Percentiles rank a stretch among this genome's conserved stretches.
phyloP scores from a whole-genome alignment of 257 asterid genomes.

The Capsicum chinense region DNA sequence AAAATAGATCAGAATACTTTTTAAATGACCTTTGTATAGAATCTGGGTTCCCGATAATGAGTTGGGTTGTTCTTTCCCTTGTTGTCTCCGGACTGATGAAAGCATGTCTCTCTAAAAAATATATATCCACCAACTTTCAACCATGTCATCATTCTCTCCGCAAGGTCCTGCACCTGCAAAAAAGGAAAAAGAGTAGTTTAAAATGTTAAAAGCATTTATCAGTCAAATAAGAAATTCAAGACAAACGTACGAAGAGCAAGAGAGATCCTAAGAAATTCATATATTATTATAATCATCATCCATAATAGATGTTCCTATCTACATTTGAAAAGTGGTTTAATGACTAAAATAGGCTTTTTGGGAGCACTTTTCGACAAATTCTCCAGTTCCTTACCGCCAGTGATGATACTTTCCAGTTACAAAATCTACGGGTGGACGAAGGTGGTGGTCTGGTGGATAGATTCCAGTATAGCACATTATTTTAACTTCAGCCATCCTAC shows the following conservation, averaged over 20 bases:
- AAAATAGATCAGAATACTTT: neutral
- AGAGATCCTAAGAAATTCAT: neutral
- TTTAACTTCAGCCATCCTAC: neutral
- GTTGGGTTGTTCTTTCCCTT: slow-evolving; percentile 85
- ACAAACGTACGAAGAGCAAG: slow-evolving; percentile 10
- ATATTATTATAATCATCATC: neutral
- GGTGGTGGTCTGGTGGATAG: neutral
- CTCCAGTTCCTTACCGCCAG: neutral
- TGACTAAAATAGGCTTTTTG: neutral
- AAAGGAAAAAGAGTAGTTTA: neutral
- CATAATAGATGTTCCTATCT: neutral
- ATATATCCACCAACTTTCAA: slow-evolving; percentile 88
- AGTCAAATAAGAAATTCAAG: neutral
- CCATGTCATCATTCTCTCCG: slow-evolving; percentile 81
- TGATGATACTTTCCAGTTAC: neutral
- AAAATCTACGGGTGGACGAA: neutral
- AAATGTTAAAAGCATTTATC: neutral
- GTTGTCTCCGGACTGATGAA: slow-evolving; percentile 92
- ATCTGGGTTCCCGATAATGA: slow-evolving; percentile 94
- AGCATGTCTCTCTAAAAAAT: slow-evolving; percentile 94
- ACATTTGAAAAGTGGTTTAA: neutral
- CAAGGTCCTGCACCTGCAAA: slow-evolving; percentile 75
- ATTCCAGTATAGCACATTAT: neutral
- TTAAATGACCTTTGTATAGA: slow-evolving; percentile 74
- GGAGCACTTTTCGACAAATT: neutral